Base-by-base conservation (phyloP, 2,329 filamentous ascomycete species). In the Aplosporella prunicola region DNA sequence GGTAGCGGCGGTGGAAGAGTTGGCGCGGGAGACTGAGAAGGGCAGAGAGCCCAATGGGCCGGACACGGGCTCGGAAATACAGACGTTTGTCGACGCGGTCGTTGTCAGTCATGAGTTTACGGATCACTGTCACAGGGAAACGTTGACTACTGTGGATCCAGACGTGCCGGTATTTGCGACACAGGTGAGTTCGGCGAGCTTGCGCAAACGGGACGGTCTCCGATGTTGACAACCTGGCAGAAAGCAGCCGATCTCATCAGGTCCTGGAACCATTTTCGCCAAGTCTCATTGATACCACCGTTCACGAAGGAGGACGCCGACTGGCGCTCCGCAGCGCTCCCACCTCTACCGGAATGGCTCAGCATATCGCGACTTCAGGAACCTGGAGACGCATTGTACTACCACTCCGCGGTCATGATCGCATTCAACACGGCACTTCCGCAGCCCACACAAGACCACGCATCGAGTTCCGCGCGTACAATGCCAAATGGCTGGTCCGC, bases 31-130 rank as follows among this genome's bases (percentile, higher is more conserved):
- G 32, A 57, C 74, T 2, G 75, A 79, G 49, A 31, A 45, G 32
- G 34, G 42, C 39, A 43, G 24, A 43, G 39, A 5, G 42, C 41
- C 17, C 40, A 43, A 33, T 35, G 14, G 43, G 32, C 2, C 40
- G 40, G 39, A 48, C 4, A 42, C 34, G 4, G 41, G 23, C 1
- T 45, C 39, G 1, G 49, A 54, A 1, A 39, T 43, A n/a, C 46
- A 50, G 38, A 51, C 49, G 24, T 62, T 64, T 29, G 68, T 81
- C 20, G 77, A 82, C 50, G 69, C 60, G 2, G 73, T 81, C 2
- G 64, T 66, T 18, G 63, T 81, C 20, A 74, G 67, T 11, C 77
- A 82, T 50, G 77, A 81, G 51, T 82, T 81, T 46, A 80, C 77
- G 1, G 77, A 82, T 49, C 78, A 80, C 50, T 80, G 76, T 53